phyloP scores from a whole-genome alignment of 768 basidiomycete genomes.

The Omphalotus guepiniiformis region DNA sequence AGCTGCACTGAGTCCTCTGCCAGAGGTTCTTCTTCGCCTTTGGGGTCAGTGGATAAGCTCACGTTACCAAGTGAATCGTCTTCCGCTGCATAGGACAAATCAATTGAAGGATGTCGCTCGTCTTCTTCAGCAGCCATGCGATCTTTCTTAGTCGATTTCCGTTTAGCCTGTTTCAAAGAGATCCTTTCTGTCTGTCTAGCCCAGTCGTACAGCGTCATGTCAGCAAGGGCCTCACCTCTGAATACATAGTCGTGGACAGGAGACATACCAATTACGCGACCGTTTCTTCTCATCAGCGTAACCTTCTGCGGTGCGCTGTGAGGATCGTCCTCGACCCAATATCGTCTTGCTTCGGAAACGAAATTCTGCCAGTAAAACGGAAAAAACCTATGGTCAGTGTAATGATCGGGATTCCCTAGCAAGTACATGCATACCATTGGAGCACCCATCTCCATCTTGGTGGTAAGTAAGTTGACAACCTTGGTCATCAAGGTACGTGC shows the following conservation, averaged over 20 bases:
- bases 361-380: slow-evolving; percentile 12
- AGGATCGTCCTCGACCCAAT: neutral
- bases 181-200: neutral
- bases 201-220: neutral
- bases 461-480: slow-evolving; percentile 18
- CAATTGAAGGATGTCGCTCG: neutral
- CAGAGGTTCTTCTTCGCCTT: too few species aligned
- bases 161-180: too few species aligned
- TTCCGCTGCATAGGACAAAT: neutral
- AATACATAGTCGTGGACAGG: neutral
- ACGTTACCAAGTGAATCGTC: too few species aligned
- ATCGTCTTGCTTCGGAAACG: slow-evolving; percentile 2
- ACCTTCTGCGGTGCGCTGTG: neutral
- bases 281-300: neutral
- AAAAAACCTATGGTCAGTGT: slow-evolving; percentile 11
- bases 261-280: neutral
- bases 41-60: too few species aligned
- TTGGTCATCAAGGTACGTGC: slow-evolving; percentile 21
- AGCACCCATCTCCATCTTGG: slow-evolving; percentile 16
- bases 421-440: slow-evolving; percentile 11
- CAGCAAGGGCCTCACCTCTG: neutral
- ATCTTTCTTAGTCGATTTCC: neutral
- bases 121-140: neutral
- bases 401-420: slow-evolving; percentile 1
- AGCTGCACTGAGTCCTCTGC: neutral